phyloP scores from a whole-genome alignment of 2,329 filamentous ascomycete genomes.

The Nigrospora osmanthi region DNA sequence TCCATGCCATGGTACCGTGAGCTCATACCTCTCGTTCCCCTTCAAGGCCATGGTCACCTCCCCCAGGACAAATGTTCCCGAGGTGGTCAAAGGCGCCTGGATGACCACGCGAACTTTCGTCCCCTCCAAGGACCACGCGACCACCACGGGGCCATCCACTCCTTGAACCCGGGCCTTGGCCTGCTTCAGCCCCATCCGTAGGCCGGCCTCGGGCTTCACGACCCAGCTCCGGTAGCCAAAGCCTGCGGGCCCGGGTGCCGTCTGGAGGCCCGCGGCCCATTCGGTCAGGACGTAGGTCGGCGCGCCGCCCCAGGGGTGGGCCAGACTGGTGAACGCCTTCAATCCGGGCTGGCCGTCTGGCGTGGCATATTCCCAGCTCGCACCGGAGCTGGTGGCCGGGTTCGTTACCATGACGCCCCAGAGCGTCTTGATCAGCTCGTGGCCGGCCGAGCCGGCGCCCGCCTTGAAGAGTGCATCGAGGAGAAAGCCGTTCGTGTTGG shows the following conservation, averaged over 20 bases:
- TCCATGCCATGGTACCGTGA: background rate
- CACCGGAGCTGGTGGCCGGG: conserved; percentile 24
- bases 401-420: conserved; percentile 33
- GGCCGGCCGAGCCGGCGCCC: conserved; percentile 13
- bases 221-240: conserved; percentile 19
- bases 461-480: conserved; percentile 26
- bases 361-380: conserved; percentile 36
- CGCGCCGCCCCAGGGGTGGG: conserved; percentile 35
- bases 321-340: conserved; percentile 30
- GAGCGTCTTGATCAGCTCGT: conserved; percentile 24
- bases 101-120: conserved; percentile 4
- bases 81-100: conserved; percentile 5
- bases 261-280: conserved; percentile 19
- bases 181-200: conserved; percentile 16
- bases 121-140: conserved; percentile 10
- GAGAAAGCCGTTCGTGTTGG: conserved; percentile 37
- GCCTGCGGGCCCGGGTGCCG: conserved; percentile 5
- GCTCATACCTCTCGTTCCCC: conserved; percentile 4
- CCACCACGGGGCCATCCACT: conserved; percentile 14
- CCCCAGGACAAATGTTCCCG: conserved; percentile 6
- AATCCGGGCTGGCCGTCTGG: conserved; percentile 29
- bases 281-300: conserved; percentile 34
- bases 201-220: conserved; percentile 15
- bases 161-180: conserved; percentile 17
- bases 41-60: conserved; percentile 1